Conservation (phyloP, 1,284 basidiomycete species). For the Trichosporon faecale region DNA sequence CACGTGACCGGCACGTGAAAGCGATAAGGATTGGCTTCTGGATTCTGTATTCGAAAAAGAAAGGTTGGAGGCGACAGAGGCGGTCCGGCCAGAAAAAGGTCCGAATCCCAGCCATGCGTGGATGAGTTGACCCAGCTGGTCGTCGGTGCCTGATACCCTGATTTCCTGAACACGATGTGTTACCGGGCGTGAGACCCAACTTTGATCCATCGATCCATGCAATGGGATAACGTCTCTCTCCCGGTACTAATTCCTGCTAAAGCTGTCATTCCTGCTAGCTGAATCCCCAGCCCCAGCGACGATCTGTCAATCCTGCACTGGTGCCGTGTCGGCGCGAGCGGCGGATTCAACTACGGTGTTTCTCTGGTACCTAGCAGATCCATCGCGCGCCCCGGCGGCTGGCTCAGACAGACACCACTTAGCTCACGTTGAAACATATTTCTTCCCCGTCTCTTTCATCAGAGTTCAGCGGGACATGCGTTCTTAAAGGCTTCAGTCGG, state of each 20-base stretch:
- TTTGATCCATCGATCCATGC: neutral
- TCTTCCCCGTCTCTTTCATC: conserved; percentile 1
- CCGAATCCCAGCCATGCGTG: neutral
- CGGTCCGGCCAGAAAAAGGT: conserved; percentile 2
- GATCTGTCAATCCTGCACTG: neutral
- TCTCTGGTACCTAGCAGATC: neutral
- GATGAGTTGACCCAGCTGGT: neutral
- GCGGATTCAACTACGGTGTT: neutral
- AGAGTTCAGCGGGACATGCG: conserved; percentile 2
- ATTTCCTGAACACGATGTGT: neutral
- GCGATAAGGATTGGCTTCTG: conserved; percentile 2
- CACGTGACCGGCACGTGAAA: neutral
- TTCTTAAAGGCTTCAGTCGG: neutral
- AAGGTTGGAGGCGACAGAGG: neutral
- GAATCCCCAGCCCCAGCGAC: neutral
- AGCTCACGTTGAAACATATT: neutral
- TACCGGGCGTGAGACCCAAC: neutral
- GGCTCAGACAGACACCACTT: neutral
- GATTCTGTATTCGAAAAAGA: conserved; percentile 5
- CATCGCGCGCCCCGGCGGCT: neutral
- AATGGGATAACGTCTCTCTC: neutral
- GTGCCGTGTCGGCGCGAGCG: neutral
- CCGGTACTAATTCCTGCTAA: neutral
- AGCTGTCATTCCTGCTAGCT: neutral
- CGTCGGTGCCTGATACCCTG: neutral